Conservation (phyloP, 441 rosid genomes). For the Syzygium malaccense region DNA sequence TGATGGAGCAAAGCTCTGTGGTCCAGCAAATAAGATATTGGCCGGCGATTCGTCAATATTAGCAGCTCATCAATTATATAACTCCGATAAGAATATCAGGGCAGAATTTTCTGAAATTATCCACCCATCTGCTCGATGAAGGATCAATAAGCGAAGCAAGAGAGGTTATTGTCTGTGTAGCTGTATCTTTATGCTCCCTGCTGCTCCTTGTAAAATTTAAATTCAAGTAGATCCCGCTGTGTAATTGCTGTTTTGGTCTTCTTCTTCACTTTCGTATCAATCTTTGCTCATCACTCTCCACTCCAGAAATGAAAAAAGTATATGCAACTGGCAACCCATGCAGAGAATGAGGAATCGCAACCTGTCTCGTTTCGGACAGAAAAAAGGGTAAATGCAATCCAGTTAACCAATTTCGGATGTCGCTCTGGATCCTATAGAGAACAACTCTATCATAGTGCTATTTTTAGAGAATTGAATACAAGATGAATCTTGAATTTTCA, state of each 20-base stretch:
- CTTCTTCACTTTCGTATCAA: too few species aligned
- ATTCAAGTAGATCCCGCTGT: not conserved
- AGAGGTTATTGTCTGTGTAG: not conserved
- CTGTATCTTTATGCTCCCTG: not conserved
- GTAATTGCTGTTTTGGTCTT: not conserved
- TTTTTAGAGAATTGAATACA: too few species aligned
- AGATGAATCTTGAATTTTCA: not conserved
- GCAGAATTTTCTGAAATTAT: not conserved
- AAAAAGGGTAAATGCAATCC: too few species aligned
- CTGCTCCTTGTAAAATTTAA: not conserved
- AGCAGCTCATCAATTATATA: not conserved
- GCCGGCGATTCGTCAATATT: not conserved
- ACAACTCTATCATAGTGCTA: too few species aligned
- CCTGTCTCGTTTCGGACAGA: too few species aligned
- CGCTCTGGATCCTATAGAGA: too few species aligned
- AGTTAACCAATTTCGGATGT: too few species aligned
- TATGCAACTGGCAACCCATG: too few species aligned
- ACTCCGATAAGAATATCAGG: not conserved
- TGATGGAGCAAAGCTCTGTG: not conserved
- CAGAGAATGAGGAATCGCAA: too few species aligned
- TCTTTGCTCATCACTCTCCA: too few species aligned
- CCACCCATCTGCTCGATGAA: not conserved
- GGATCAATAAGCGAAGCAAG: accelerated
- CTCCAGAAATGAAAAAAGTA: too few species aligned
- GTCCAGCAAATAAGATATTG: not conserved